Conservation (phyloP, 192 early-diverging fungal species). For the Gonapodya sp. region DNA sequence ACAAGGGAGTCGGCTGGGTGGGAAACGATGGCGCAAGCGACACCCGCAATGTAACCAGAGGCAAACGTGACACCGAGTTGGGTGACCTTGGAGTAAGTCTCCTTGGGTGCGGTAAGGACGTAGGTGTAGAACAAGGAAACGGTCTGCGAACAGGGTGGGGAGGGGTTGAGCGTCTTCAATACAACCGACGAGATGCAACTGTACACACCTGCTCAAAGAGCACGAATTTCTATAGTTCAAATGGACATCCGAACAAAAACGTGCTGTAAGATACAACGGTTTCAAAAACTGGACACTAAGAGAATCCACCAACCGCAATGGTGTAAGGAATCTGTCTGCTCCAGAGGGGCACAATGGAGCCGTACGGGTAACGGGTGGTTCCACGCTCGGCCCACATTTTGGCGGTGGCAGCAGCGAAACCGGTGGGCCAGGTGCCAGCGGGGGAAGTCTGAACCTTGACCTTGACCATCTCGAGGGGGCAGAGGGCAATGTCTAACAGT, state of each 20-base stretch:
- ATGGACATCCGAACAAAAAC: no score
- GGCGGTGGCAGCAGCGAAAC: conserved; percentile 44
- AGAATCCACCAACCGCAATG: conserved; percentile 71
- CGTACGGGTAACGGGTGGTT: conserved; percentile 38
- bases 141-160: conserved; percentile 17
- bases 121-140: conserved; percentile 58
- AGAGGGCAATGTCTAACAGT: conserved; percentile 61
- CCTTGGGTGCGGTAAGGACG: conserved; percentile 52
- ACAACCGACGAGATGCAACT: not conserved
- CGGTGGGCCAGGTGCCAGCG: conserved; percentile 60
- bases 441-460: conserved; percentile 76
- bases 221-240: not conserved
- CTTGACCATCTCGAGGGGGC: conserved; percentile 79
- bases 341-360: conserved; percentile 61
- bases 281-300: conserved; percentile 29
- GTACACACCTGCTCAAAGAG: not conserved
- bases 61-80: conserved; percentile 71
- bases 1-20: conserved; percentile 81
- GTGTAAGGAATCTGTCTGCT: conserved; percentile 77
- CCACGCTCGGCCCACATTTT: conserved; percentile 35
- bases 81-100: conserved; percentile 56
- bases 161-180: no score
- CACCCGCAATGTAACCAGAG: conserved; percentile 80
- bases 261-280: not conserved
- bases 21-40: conserved; percentile 79